Conservation (phyloP, 2,329 filamentous ascomycete species). For the Tolypocladium cylindrosporum region DNA sequence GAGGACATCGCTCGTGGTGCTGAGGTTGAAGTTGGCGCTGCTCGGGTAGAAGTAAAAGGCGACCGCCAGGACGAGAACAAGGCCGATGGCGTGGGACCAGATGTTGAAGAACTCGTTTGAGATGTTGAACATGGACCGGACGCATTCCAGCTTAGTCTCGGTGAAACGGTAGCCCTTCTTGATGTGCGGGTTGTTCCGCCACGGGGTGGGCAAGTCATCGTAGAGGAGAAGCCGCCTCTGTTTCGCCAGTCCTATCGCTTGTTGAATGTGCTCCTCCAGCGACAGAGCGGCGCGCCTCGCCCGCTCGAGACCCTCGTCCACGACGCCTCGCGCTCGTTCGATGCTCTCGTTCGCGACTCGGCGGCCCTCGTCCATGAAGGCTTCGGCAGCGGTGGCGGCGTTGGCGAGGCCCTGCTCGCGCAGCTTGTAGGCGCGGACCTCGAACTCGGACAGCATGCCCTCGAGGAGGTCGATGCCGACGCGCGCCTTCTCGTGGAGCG, state of each 20-base stretch:
- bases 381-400: conserved; percentile 56
- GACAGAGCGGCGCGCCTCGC: conserved; percentile 75
- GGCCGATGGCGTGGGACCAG: conserved; percentile 86
- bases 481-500: conserved; percentile 82
- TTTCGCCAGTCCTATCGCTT: conserved; percentile 63
- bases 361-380: conserved; percentile 67
- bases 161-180: conserved; percentile 85
- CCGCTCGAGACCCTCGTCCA: conserved; percentile 72
- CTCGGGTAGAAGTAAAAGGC: conserved; percentile 95
- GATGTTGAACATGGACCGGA: conserved; percentile 71
- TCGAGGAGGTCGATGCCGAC: conserved; percentile 83
- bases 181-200: conserved; percentile 94
- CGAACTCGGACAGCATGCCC: conserved; percentile 74
- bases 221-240: conserved; percentile 80
- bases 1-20: conserved; percentile 78
- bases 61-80: conserved; percentile 77
- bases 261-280: conserved; percentile 75
- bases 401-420: conserved; percentile 64
- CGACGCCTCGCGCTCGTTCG: conserved; percentile 61
- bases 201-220: conserved; percentile 81
- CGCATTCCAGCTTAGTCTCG: conserved; percentile 81
- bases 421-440: conserved; percentile 70
- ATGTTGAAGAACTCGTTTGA: conserved; percentile 97
- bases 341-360: conserved; percentile 74
- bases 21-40: conserved; percentile 75